Evolutionary conservation across 768 basidiomycete genomes (phyloP).

Genomic region (Leccinum disarticulatum): DNA sequence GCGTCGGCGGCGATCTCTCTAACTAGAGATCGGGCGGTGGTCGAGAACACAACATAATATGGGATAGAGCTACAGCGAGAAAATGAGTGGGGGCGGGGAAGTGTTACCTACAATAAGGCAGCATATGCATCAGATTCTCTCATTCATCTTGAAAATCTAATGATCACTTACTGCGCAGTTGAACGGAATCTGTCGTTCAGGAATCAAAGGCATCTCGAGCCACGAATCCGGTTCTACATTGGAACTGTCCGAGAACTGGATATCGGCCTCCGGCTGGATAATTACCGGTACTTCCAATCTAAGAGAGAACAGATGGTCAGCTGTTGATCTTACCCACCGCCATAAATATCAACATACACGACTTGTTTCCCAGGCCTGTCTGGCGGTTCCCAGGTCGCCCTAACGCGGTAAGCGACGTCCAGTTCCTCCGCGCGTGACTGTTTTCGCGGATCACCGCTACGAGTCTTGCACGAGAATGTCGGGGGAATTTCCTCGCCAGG

Average conservation of each 20-base stretch:
- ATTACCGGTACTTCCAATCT: constrained; percentile 69
- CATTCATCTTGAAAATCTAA: not conserved
- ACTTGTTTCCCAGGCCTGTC: constrained; percentile 44
- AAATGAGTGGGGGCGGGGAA: constrained; percentile 62
- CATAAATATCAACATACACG: constrained; percentile 42
- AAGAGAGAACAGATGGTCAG: constrained; percentile 13
- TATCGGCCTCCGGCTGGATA: constrained; percentile 58
- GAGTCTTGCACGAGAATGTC: constrained; percentile 46
- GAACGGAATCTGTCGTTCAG: constrained; percentile 63
- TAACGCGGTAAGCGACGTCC: constrained; percentile 54
- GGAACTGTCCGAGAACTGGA: constrained; percentile 54
- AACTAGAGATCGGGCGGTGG: constrained; percentile 58
- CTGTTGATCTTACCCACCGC: not conserved
- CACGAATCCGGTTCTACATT: constrained; percentile 49
- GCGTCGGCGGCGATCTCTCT: constrained; percentile 71
- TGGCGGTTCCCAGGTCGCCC: constrained; percentile 56
- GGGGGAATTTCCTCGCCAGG: constrained; percentile 62
- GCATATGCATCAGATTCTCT: not conserved
- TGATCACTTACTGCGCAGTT: constrained; percentile 59
- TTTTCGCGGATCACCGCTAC: constrained; percentile 27
- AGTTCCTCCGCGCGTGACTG: constrained; percentile 35
- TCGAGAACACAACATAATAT: constrained; percentile 73
- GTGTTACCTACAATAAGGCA: constrained; percentile 44
- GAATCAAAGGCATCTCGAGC: constrained; percentile 65
- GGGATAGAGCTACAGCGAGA: constrained; percentile 62